Evolutionary conservation across 1,139 yeast species (phyloP).

Genomic region (Magnusiomyces fungicola): DNA sequence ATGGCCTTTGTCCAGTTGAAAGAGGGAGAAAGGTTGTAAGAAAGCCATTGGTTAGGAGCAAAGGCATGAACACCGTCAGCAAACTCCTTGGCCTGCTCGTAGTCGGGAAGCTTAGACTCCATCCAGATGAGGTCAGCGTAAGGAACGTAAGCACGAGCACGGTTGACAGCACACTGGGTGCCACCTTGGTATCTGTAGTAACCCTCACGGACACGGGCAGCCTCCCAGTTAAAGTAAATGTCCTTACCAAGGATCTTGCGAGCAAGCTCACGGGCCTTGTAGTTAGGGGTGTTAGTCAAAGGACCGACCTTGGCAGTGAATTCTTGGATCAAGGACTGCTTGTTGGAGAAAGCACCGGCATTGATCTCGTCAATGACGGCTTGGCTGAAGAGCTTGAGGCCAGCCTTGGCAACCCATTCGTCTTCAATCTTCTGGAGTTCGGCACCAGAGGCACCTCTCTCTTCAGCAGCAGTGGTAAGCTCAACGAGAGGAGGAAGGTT

Average conservation of each 20-base stretch:
- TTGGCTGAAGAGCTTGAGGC: constrained; percentile 81
- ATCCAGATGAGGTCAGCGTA: constrained; percentile 96
- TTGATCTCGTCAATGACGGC: constrained; percentile 84
- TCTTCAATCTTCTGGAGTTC: constrained; percentile 67
- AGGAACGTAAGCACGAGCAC: constrained; percentile 95
- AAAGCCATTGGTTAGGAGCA: constrained; percentile 89
- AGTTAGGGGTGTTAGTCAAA: constrained; percentile 63
- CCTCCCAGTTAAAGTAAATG: constrained; percentile 91
- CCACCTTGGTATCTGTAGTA: constrained; percentile 96
- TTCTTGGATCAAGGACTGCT: constrained; percentile 55
- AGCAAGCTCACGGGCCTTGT: constrained; percentile 76
- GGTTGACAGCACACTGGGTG: constrained; percentile 94
- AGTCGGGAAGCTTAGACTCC: constrained; percentile 97
- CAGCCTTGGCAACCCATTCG: constrained; percentile 80
- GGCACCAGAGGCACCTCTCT: constrained; percentile 62
- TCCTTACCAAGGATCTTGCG: constrained; percentile 73
- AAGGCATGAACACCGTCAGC: constrained; percentile 81
- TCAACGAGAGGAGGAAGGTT: constrained; percentile 65
- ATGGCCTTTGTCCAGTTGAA: constrained; percentile 98
- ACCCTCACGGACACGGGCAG: constrained; percentile 94
- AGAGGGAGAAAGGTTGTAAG: constrained; percentile 92
- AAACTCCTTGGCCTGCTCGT: constrained; percentile 86
- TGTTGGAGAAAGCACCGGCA: constrained; percentile 52
- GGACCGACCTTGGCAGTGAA: constrained; percentile 70
- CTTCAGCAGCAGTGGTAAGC: constrained; percentile 77